These are phyloP conservation scores for Acanthamoeba rhysodes DNA, from an alignment of 208 protist species.

Conservation along the genomic window DNA sequence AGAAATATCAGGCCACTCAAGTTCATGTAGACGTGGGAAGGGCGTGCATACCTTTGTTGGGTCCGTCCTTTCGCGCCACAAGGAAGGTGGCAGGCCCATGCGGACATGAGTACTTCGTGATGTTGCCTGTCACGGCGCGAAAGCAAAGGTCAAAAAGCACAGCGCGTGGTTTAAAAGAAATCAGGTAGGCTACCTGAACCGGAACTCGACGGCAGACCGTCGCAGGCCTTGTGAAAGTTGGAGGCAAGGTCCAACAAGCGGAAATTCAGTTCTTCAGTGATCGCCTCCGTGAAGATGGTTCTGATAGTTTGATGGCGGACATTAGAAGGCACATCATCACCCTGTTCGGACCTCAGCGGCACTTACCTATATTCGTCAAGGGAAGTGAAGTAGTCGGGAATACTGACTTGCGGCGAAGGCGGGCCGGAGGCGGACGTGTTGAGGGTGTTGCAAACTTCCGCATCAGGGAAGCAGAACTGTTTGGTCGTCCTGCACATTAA, in stretches of 20 bases:
- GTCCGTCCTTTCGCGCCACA: conserved; percentile 24
- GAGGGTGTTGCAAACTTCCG: not conserved
- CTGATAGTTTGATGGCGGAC: not conserved
- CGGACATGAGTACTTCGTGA: not conserved
- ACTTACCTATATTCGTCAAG: conserved; percentile 48
- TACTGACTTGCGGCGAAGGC: conserved; percentile 16
- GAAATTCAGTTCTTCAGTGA: conserved; percentile 72
- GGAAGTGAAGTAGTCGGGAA: conserved; percentile 48
- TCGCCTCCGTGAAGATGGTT: conserved; percentile 48
- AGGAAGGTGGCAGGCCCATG: conserved; percentile 54
- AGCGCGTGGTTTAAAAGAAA: not conserved
- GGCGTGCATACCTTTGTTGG: conserved; percentile 33
- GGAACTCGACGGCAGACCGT: not conserved
- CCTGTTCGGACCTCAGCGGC: not conserved
- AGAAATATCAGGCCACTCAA: not conserved
- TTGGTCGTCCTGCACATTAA: not conserved
- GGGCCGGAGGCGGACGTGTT: not conserved
- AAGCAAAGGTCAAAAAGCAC: not conserved
- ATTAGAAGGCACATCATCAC: not conserved
- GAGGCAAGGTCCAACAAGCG: conserved; percentile 56
- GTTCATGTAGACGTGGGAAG: not conserved
- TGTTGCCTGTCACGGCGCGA: not conserved
- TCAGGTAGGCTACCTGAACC: not conserved
- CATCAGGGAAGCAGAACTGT: conserved; percentile 70
- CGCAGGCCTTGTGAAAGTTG: conserved; percentile 68